Evolutionary conservation across 2,329 filamentous ascomycete genomes (phyloP).

Genomic region (Malbranchea cinnamomea): DNA sequence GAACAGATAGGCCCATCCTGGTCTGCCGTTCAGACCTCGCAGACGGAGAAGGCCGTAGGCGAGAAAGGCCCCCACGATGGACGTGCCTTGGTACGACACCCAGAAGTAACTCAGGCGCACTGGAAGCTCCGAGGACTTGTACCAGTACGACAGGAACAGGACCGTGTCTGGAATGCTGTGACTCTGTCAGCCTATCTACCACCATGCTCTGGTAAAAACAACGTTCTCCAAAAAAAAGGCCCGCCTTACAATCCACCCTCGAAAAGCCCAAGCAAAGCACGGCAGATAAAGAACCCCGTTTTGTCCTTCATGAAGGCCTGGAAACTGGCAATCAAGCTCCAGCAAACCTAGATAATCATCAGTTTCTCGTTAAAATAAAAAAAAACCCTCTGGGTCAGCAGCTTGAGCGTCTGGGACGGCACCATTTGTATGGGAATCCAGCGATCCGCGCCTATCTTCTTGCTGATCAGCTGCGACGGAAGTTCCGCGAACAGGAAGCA

Average conservation of each 20-base stretch:
- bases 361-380: too few species aligned
- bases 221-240: conserved; percentile 4
- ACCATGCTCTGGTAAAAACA: too few species aligned
- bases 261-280: conserved; percentile 34
- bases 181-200: conserved; percentile 3
- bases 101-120: conserved; percentile 55
- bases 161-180: conserved; percentile 28
- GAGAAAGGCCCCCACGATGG: conserved; percentile 33
- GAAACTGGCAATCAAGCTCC: conserved; percentile 38
- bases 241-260: conserved; percentile 46
- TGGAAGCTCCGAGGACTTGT: conserved; percentile 55
- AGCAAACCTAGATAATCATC: too few species aligned
- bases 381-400: too few species aligned
- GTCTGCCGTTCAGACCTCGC: conserved; percentile 18
- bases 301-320: conserved; percentile 38
- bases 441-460: conserved; percentile 43
- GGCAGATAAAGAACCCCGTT: conserved; percentile 26
- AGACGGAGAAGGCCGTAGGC: conserved; percentile 31
- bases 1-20: conserved; percentile 32
- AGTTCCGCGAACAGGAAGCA: conserved; percentile 36
- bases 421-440: conserved; percentile 48
- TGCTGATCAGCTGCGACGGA: conserved; percentile 45
- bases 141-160: conserved; percentile 57
- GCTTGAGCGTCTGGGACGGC: too few species aligned
- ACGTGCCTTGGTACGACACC: conserved; percentile 42